A percentile compares a stretch with the other conserved stretches of the same genome.
These are phyloP conservation scores for Linnemannia exigua DNA, from an alignment of 192 early-diverging fungal species.

Conservation along the genomic window DNA sequence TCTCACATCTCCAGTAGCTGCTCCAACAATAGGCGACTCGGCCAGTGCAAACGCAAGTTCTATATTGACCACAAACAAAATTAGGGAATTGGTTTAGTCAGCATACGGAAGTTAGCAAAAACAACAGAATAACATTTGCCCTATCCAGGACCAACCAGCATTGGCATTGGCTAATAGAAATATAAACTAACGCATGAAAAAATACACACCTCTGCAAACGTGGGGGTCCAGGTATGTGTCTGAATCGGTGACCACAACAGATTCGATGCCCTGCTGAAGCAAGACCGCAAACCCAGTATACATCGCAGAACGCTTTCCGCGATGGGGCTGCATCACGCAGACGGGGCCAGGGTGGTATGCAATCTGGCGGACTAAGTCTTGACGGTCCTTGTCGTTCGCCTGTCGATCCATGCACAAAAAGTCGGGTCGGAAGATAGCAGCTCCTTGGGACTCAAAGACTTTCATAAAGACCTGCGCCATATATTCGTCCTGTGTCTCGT, in stretches of 20 bases:
- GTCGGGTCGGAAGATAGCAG: conserved; percentile 32
- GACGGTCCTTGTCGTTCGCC: conserved; percentile 18
- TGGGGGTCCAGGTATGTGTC: conserved; percentile 71
- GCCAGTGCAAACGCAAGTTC: conserved; percentile 68
- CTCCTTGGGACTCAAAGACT: conserved; percentile 40
- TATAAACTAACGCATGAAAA: neutral
- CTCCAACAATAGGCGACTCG: conserved; percentile 65
- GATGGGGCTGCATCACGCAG: conserved; percentile 65
- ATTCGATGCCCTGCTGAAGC: conserved; percentile 59
- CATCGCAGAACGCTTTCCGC: conserved; percentile 68
- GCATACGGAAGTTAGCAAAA: neutral
- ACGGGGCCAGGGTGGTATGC: conserved; percentile 52
- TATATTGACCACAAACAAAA: neutral
- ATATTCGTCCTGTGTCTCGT: conserved; percentile 49
- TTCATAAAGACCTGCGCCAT: conserved; percentile 47
- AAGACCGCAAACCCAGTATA: conserved; percentile 66
- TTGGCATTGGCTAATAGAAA: neutral
- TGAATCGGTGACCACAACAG: conserved; percentile 73
- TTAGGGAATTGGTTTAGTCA: neutral
- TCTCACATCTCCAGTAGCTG: conserved; percentile 61
- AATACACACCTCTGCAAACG: conserved; percentile 43
- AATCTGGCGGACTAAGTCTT: conserved; percentile 40
- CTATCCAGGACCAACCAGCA: neutral
- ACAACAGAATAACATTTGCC: neutral
- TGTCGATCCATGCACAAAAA: conserved; percentile 45